phyloP scores from a whole-genome alignment of 768 basidiomycete species.

The Nidularia sp. region DNA sequence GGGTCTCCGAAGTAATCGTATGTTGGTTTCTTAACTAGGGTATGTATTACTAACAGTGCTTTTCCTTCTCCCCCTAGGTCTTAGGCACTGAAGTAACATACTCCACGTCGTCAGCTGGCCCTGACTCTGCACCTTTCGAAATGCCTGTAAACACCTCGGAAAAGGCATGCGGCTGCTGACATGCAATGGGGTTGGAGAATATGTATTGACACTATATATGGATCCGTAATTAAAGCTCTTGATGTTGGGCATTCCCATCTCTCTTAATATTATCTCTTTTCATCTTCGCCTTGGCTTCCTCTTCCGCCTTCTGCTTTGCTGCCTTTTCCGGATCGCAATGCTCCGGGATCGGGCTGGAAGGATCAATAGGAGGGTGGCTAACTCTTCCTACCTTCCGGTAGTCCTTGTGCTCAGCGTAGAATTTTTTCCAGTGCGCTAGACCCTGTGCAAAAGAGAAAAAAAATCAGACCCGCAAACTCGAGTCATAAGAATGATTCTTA shows the following conservation, averaged over 20 bases:
- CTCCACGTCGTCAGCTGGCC: no score
- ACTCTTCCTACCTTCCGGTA: constrained; percentile 80
- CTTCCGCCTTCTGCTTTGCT: constrained; percentile 22
- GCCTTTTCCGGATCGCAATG: constrained; percentile 69
- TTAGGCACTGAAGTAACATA: no score
- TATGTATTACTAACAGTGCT: background rate
- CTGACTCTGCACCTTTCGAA: no score
- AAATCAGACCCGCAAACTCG: background rate
- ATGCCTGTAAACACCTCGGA: no score
- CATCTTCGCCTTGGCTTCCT: constrained; percentile 19
- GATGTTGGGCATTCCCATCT: constrained; percentile 21
- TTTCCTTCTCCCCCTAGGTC: background rate
- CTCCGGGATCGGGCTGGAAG: constrained; percentile 65
- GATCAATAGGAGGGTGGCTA: constrained; percentile 72
- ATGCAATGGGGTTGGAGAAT: background rate
- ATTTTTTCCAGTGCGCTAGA: constrained; percentile 84
- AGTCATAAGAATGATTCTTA: constrained; percentile 27
- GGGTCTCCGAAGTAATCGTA: constrained; percentile 42
- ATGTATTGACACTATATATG: constrained; percentile 1
- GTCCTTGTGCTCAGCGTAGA: constrained; percentile 77
- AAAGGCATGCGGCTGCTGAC: no score
- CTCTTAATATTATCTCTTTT: constrained; percentile 10
- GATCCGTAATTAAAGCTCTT: constrained; percentile 27
- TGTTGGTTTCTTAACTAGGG: background rate
- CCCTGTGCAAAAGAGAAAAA: constrained; percentile 39